Conservation (phyloP, 345 rosid species). For the Carallia pectinifolia region DNA sequence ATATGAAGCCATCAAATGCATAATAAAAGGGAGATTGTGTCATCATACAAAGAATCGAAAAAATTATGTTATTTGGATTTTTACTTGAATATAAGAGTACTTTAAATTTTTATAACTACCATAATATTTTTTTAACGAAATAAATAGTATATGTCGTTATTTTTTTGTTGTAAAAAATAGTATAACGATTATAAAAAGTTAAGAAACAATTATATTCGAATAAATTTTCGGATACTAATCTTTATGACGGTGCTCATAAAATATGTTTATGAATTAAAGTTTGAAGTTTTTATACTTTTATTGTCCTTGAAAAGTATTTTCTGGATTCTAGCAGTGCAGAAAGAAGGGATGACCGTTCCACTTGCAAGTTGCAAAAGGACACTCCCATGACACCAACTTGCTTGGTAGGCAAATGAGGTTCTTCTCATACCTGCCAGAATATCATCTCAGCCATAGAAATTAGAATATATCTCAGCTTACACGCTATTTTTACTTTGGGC, state of each 20-base stretch:
- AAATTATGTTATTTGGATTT: too few species aligned
- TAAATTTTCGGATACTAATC: too few species aligned
- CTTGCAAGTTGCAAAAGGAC: slow-evolving; percentile 35
- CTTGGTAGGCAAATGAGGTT: slow-evolving; percentile 29
- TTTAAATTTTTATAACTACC: too few species aligned
- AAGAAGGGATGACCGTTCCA: slow-evolving; percentile 39
- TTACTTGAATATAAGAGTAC: too few species aligned
- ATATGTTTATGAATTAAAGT: neutral
- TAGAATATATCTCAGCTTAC: slow-evolving; percentile 26
- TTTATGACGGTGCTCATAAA: too few species aligned
- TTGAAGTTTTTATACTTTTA: slow-evolving; percentile 9
- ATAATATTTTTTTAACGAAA: too few species aligned
- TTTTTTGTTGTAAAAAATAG: too few species aligned
- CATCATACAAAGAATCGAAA: neutral
- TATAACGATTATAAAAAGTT: too few species aligned
- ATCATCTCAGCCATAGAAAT: slow-evolving; percentile 28
- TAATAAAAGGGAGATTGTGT: too few species aligned
- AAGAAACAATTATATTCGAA: too few species aligned
- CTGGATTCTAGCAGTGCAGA: slow-evolving; percentile 18
- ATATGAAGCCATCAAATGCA: too few species aligned
- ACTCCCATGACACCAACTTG: slow-evolving; percentile 39
- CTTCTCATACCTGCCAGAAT: slow-evolving; percentile 35
- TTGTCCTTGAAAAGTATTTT: slow-evolving; percentile 2
- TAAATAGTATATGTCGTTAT: too few species aligned
- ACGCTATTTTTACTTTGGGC: neutral